Evolutionary conservation across 441 rosid genomes (phyloP).

Genomic region (Populus hybrid): DNA sequence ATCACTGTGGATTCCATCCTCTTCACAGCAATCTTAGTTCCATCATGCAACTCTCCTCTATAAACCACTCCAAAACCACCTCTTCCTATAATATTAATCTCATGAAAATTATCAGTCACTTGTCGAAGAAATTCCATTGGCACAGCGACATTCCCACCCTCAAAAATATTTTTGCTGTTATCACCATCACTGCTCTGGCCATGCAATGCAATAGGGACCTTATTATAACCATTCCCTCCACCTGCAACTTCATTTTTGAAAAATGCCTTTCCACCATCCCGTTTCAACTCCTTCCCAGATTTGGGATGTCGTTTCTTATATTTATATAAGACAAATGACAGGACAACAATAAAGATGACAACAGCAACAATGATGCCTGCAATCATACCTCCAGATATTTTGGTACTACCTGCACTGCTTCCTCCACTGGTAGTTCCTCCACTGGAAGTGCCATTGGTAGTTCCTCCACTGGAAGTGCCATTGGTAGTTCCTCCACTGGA

Average conservation of each 20-base stretch:
- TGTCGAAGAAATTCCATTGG: conserved; percentile 64
- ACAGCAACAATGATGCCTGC: conserved; percentile 42
- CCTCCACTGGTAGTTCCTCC: conserved; percentile 1
- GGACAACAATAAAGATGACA: conserved; percentile 34
- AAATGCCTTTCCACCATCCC: conserved; percentile 22
- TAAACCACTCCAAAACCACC: conserved; percentile 85
- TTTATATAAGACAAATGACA: conserved; percentile 50
- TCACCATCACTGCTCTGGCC: conserved; percentile 50
- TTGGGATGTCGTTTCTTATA: conserved; percentile 35
- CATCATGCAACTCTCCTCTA: conserved; percentile 48
- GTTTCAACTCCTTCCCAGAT: conserved; percentile 32
- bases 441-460: conserved; percentile 14
- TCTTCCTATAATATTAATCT: conserved; percentile 55
- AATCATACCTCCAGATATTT: conserved; percentile 33
- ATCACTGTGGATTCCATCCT: conserved; percentile 63
- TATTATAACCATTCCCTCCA: conserved; percentile 31
- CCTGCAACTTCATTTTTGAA: conserved; percentile 27
- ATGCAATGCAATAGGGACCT: conserved; percentile 32
- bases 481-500: conserved; percentile 16
- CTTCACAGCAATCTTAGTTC: conserved; percentile 59
- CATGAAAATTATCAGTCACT: conserved; percentile 64
- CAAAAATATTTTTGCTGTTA: conserved; percentile 41
- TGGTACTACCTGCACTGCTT: conserved; percentile 4
- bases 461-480: conserved; percentile 4
- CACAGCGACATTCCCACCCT: conserved; percentile 53